A percentile compares a stretch with the other conserved stretches of the same genome.
Conservation (phyloP, 441 rosid genomes). For the Raphanus hybrid region DNA sequence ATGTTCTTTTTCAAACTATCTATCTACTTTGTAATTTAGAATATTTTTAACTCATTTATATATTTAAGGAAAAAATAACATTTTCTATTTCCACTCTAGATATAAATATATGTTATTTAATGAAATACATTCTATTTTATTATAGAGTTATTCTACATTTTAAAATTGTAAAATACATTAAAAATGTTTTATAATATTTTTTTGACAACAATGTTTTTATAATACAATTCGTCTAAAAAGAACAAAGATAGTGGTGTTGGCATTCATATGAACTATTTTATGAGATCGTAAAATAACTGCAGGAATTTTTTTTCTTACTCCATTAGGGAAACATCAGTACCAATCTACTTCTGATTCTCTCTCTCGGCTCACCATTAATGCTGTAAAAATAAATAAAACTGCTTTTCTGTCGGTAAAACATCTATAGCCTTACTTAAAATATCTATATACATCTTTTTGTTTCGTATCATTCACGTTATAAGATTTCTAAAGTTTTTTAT, state of each 20-base stretch:
- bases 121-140: not conserved
- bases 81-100: not conserved
- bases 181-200: not conserved
- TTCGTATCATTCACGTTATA: not conserved
- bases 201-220: not conserved
- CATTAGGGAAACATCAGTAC: conserved; percentile 48
- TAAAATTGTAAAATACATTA: not conserved
- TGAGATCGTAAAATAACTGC: conserved; percentile 30
- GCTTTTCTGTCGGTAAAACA: conserved; percentile 30
- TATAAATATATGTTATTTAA: not conserved
- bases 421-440: not conserved
- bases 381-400: conserved; percentile 19
- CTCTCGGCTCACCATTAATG: conserved; percentile 32
- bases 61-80: not conserved
- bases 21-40: conserved; percentile 6
- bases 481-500: not conserved
- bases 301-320: conserved; percentile 44
- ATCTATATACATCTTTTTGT: not conserved
- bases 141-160: not conserved
- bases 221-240: not conserved
- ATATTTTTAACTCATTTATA: not conserved
- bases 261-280: not conserved
- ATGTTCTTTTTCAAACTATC: conserved; percentile 17
- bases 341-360: conserved; percentile 41
- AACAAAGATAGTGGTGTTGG: conserved; percentile 27